Conservation (phyloP, 352 stramenopile species). For the Poterioochromonas sp. region DNA sequence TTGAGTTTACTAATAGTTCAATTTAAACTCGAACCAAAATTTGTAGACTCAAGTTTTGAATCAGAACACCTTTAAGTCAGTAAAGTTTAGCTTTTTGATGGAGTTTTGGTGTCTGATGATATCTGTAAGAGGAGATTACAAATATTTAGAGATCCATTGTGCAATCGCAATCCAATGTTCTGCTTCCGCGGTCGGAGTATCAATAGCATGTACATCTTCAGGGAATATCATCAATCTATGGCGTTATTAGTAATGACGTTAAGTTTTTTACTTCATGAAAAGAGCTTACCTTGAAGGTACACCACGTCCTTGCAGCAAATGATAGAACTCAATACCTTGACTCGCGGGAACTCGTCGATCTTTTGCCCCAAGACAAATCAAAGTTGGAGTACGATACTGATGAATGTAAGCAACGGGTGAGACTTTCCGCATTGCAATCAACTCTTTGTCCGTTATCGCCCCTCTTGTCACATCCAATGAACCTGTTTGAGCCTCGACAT, state of each 20-base stretch:
- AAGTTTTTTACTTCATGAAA: conserved; percentile 43
- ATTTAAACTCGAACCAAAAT: too few species aligned
- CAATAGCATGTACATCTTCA: conserved; percentile 47
- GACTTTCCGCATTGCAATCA: conserved; percentile 71
- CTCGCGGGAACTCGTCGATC: conserved; percentile 76
- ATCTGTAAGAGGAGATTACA: too few species aligned
- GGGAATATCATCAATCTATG: conserved; percentile 46
- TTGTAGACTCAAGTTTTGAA: too few species aligned
- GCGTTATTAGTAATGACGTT: conserved; percentile 40
- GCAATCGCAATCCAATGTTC: conserved; percentile 43
- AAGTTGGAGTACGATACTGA: conserved; percentile 69
- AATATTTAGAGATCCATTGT: conserved; percentile 24
- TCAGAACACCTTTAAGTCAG: too few species aligned
- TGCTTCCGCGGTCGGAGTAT: conserved; percentile 42
- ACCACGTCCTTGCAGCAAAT: conserved; percentile 56
- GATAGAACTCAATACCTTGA: conserved; percentile 82
- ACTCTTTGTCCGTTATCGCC: not conserved
- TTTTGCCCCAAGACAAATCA: conserved; percentile 78
- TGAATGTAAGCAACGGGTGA: conserved; percentile 70
- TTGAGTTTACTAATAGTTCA: too few species aligned
- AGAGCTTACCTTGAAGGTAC: conserved; percentile 18
- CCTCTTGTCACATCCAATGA: not conserved
- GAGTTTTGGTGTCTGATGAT: too few species aligned
- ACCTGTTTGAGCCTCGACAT: conserved; percentile 64
- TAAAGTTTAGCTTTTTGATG: too few species aligned